phyloP scores from a whole-genome alignment of 805 yeast genomes.

The Candida gorgasii region DNA sequence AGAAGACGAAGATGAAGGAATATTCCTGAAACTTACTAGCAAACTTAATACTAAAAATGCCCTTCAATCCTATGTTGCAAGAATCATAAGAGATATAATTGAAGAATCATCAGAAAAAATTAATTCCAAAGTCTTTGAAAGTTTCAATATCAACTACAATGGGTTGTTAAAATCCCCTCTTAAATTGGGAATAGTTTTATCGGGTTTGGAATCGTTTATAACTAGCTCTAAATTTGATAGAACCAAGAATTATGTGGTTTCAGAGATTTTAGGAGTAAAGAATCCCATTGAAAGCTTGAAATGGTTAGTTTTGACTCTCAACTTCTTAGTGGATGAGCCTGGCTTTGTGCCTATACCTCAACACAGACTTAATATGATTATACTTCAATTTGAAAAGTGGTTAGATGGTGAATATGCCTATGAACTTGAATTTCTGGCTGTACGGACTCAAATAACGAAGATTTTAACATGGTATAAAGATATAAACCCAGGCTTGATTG shows the following conservation, averaged over 20 bases:
- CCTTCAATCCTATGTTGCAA: conserved; percentile 19
- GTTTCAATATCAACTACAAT: conserved; percentile 31
- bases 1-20: not conserved
- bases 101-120: conserved; percentile 19
- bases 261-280: conserved; percentile 62
- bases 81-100: conserved; percentile 17
- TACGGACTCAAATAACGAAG: conserved; percentile 53
- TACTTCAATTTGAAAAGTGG: conserved; percentile 57
- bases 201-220: conserved; percentile 37
- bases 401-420: conserved; percentile 61
- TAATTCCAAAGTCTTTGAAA: conserved; percentile 22
- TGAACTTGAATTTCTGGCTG: conserved; percentile 51
- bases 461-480: conserved; percentile 31
- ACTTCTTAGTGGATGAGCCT: conserved; percentile 33
- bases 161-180: conserved; percentile 31
- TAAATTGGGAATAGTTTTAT: conserved; percentile 28
- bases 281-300: conserved; percentile 39
- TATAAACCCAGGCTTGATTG: conserved; percentile 2
- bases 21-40: not conserved
- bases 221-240: conserved; percentile 46
- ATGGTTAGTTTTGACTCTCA: conserved; percentile 49
- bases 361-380: conserved; percentile 64
- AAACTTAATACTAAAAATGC: conserved; percentile 11
- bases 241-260: conserved; percentile 58
- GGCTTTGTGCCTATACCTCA: conserved; percentile 51